Base-by-base conservation (phyloP, 108 stramenopile genomes). In the Bacterosira constricta region DNA sequence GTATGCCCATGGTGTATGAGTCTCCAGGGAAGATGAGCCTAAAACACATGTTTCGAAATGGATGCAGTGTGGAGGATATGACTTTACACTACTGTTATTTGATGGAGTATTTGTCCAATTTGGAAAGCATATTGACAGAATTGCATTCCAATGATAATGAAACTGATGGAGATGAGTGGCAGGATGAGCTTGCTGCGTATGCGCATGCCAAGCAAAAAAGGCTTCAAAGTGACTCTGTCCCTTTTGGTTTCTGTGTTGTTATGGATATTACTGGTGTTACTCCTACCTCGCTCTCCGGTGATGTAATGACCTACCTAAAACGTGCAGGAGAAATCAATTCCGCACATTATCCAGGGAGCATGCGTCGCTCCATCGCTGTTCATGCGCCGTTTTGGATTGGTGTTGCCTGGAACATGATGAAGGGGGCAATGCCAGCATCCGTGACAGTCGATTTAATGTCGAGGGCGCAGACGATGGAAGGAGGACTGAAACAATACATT, bases 1-100 rank as follows among this genome's bases (percentile, higher is more conserved):
- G 87, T 20, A 81, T 71, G 58, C 82, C 83, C 10, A 72, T 85
- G 4, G 34, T 86, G 7, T 86, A 84, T 55, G 85, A 88, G 54
- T 60, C 81, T 21, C 87, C 85, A 1, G 87, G 87, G 2, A 78
- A 66, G 36, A 86, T 88, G 85, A 84, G 79, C 34, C 61, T 86
- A 15, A 88, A 84, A 42, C 36, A 84, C 35, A 61, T 85, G 8
- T 85, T 88, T 47, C 63, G 71, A 7, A 78, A 65, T 49, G 87
- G 84, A 5, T 82, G 79, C 58, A 23, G 37, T 20, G 75, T 88
- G 4, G 34, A 73, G 10, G 85, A 88, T 51, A 88, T 88, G 87
- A 51, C 81, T 61, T 61, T 57, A 38, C 87, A 88, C 58, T 86
- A 86, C 47, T 74, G 74, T 39, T 86, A 83, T 60, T 58, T 85